A percentile compares a stretch with the other conserved stretches of the same genome.
phyloP scores from a whole-genome alignment of 495 filamentous ascomycete genomes.

The Tuber brumale region DNA sequence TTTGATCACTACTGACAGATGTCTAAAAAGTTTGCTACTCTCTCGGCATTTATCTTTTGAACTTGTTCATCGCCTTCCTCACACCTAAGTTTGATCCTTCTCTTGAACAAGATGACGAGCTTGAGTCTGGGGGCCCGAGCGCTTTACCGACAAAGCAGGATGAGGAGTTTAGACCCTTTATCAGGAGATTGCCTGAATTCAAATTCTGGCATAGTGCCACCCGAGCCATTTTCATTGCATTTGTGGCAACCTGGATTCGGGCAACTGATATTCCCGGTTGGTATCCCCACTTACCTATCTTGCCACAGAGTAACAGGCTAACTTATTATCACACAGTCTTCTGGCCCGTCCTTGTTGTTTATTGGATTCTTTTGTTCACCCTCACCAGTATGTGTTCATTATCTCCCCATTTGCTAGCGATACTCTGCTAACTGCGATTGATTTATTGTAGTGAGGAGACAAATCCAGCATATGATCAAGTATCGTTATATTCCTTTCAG shows the following conservation, averaged over 20 bases:
- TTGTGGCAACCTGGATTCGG: constrained; percentile 83
- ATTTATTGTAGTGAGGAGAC: constrained; percentile 68
- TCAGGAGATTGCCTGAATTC: constrained; percentile 92
- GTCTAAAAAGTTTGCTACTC: constrained; percentile 75
- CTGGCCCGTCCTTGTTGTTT: constrained; percentile 96
- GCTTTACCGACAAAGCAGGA: constrained; percentile 86
- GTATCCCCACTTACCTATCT: background rate
- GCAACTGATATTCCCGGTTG: constrained; percentile 75
- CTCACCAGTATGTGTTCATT: constrained; percentile 69
- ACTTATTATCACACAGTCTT: constrained; percentile 55
- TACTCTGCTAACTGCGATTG: constrained; percentile 27
- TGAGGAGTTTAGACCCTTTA: constrained; percentile 96
- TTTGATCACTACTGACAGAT: background rate
- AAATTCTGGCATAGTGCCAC: constrained; percentile 99
- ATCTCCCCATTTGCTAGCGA: constrained; percentile 12
- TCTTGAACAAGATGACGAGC: constrained; percentile 87
- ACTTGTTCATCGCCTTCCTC: constrained; percentile 97
- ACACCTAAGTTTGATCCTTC: constrained; percentile 98
- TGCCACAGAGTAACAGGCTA: background rate
- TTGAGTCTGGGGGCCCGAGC: constrained; percentile 79
- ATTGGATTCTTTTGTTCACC: constrained; percentile 93
- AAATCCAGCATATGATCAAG: constrained; percentile 99
- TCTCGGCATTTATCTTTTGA: constrained; percentile 96
- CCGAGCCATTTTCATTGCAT: constrained; percentile 73
- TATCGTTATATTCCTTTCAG: constrained; percentile 97